Evolutionary conservation across 2,329 filamentous ascomycete genomes (phyloP).

Genomic region (Beauveria sp.): DNA sequence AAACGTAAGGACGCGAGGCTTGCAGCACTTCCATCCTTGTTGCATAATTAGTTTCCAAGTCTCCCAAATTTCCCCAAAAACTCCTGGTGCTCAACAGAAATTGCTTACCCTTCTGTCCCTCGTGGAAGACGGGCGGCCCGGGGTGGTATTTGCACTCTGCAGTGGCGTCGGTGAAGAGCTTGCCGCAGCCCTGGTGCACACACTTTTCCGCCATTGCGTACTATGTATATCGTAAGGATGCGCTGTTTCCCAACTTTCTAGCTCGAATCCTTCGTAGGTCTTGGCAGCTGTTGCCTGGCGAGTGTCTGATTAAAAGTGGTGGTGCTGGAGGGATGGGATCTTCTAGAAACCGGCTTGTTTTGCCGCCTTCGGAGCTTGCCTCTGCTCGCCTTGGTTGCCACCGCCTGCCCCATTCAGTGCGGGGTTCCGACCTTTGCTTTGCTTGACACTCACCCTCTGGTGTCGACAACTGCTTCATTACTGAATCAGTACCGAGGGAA

Average conservation of each 20-base stretch:
- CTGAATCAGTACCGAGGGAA: too few relatives aligned
- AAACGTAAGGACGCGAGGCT: constrained; percentile 90
- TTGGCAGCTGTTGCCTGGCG: not conserved
- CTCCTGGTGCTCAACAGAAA: not conserved
- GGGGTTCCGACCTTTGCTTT: constrained; percentile 21
- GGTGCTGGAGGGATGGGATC: constrained; percentile 10
- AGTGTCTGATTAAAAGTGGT: not conserved
- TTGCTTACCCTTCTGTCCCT: constrained; percentile 85
- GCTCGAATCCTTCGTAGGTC: not conserved
- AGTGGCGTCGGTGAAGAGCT: constrained; percentile 71
- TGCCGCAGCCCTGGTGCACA: constrained; percentile 93
- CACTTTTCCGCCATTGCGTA: constrained; percentile 69
- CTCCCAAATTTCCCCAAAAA: not conserved
- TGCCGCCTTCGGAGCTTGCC: not conserved
- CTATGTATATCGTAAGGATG: not conserved
- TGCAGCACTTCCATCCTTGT: constrained; percentile 97
- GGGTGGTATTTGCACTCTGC: constrained; percentile 90
- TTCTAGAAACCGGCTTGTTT: constrained; percentile 28
- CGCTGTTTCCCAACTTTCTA: not conserved
- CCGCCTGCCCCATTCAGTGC: constrained; percentile 29
- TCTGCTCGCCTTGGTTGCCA: constrained; percentile 17
- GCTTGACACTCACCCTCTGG: not conserved
- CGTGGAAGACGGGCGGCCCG: constrained; percentile 89
- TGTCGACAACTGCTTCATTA: not conserved
- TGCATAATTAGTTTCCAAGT: not conserved